Conservation (phyloP, 2,329 filamentous ascomycete genomes). For the Hypoxylon sp. region DNA sequence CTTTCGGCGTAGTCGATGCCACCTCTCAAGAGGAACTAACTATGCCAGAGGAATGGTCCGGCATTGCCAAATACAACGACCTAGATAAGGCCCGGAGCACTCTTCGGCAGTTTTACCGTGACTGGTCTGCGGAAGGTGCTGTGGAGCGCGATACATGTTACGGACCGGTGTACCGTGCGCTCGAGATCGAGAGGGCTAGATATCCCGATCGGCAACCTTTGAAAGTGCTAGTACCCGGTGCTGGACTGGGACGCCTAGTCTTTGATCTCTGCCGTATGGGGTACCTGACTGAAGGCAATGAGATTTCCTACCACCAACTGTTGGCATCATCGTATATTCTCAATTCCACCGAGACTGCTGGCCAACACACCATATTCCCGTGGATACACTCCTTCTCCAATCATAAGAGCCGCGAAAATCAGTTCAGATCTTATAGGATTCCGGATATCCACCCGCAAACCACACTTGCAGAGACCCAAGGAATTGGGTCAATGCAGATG, state of each 20-base stretch:
- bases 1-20: constrained; percentile 69
- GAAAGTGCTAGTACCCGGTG: constrained; percentile 87
- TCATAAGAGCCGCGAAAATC: constrained; percentile 78
- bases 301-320: constrained; percentile 98
- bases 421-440: constrained; percentile 79
- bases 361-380: constrained; percentile 82
- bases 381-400: constrained; percentile 94
- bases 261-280: constrained; percentile 86
- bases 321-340: constrained; percentile 84
- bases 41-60: constrained; percentile 76
- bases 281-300: constrained; percentile 86
- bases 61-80: constrained; percentile 79
- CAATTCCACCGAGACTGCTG: constrained; percentile 73
- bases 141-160: constrained; percentile 84
- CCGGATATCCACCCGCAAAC: constrained; percentile 84
- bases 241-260: constrained; percentile 88
- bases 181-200: constrained; percentile 66
- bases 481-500: constrained; percentile 86
- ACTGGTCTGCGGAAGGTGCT: constrained; percentile 87
- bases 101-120: constrained; percentile 92
- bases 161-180: constrained; percentile 76
- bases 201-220: constrained; percentile 58
- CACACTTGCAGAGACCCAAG: constrained; percentile 60
- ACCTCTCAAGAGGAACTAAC: constrained; percentile 58
- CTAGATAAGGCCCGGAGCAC: constrained; percentile 94